A percentile compares a stretch with the other conserved stretches of the same genome.
These are phyloP conservation scores for Coprinopsis cinerea DNA, from an alignment of 768 basidiomycete species.

Conservation along the genomic window DNA sequence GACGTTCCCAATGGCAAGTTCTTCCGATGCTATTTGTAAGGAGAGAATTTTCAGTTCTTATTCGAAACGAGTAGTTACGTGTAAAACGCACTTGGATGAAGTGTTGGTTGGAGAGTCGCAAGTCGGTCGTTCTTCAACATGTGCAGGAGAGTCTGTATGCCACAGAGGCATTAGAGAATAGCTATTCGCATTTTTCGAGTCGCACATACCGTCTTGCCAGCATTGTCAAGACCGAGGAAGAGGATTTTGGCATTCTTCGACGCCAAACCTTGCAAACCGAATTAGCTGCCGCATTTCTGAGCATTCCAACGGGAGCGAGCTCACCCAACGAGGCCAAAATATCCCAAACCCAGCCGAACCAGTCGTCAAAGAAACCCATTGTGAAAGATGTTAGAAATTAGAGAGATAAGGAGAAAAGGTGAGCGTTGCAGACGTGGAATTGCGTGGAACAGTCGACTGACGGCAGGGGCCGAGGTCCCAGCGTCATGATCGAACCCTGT, in stretches of 20 bases:
- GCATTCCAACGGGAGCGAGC: constrained; percentile 17
- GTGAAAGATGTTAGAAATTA: constrained; percentile 11
- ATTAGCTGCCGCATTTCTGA: constrained; percentile 13
- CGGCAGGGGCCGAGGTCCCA: neutral
- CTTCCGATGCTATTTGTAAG: constrained; percentile 88
- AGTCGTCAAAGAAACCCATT: constrained; percentile 81
- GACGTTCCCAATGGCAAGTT: constrained; percentile 96
- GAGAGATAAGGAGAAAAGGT: constrained; percentile 8
- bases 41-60: constrained; percentile 4
- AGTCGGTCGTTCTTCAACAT: constrained; percentile 99
- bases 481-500: neutral
- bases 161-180: constrained; percentile 6
- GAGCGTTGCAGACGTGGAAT: constrained; percentile 19
- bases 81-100: constrained; percentile 81
- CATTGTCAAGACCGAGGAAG: constrained; percentile 98
- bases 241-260: constrained; percentile 99
- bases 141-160: constrained; percentile 82
- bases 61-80: constrained; percentile 6
- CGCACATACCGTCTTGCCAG: constrained; percentile 87
- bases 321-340: constrained; percentile 88
- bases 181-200: neutral
- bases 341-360: constrained; percentile 99
- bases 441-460: constrained; percentile 8
- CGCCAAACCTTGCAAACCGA: constrained; percentile 56
- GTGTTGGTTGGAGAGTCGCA: constrained; percentile 95